Evolutionary conservation across 2,329 filamentous ascomycete species (phyloP).

Genomic region (Calcarisporium arbuscula): DNA sequence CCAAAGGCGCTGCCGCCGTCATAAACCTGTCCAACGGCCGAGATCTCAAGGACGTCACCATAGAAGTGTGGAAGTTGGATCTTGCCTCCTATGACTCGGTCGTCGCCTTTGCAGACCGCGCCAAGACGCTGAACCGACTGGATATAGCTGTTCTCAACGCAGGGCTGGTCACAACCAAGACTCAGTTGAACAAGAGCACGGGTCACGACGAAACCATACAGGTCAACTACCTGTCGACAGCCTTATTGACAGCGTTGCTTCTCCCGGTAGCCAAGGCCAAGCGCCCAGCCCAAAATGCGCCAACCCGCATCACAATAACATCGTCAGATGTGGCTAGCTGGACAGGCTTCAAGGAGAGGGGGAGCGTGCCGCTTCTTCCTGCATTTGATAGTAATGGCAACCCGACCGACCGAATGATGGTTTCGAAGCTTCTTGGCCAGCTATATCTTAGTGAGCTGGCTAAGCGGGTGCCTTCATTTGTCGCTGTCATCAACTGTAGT

Average conservation of each 20-base stretch:
- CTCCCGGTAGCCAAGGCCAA: slow-evolving; percentile 38
- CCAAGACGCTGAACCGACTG: slow-evolving; percentile 24
- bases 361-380: slow-evolving; percentile 10
- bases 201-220: slow-evolving; percentile 36
- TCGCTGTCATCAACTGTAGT: slow-evolving; percentile 14
- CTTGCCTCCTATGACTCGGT: slow-evolving; percentile 33
- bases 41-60: slow-evolving; percentile 17
- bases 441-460: slow-evolving; percentile 25
- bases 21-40: slow-evolving; percentile 24
- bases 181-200: slow-evolving; percentile 22
- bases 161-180: slow-evolving; percentile 12
- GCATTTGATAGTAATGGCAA: slow-evolving; percentile 11
- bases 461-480: slow-evolving; percentile 15
- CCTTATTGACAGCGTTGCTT: slow-evolving; percentile 39
- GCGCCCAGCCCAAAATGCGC: slow-evolving; percentile 1
- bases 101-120: slow-evolving; percentile 26
- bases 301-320: slow-evolving; percentile 16
- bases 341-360: slow-evolving; percentile 12
- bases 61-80: slow-evolving; percentile 30
- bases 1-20: slow-evolving; percentile 33
- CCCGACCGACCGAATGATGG: slow-evolving; percentile 11
- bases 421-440: slow-evolving; percentile 24
- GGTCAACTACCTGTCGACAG: slow-evolving; percentile 43
- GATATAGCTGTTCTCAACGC: slow-evolving; percentile 33
- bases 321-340: slow-evolving; percentile 16